Evolutionary conservation across 108 stramenopile species (phyloP).

Genomic region (Thalassiosira profunda): DNA sequence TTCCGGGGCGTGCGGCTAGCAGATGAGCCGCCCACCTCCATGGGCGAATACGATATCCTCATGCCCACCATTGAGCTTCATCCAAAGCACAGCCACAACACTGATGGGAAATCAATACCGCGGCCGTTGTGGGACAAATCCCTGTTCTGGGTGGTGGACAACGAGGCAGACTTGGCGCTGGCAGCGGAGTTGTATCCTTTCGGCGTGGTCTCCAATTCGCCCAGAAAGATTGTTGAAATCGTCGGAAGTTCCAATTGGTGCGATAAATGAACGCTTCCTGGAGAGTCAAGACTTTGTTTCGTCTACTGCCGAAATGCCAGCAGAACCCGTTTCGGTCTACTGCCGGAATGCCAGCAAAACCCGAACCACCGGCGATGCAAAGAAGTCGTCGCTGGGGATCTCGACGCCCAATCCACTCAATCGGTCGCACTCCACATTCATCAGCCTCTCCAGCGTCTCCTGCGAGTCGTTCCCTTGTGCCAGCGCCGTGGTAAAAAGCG

Average conservation of each 20-base stretch:
- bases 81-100: conserved; percentile 12
- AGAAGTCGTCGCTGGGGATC: conserved; percentile 50
- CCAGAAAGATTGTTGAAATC: neutral
- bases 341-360: neutral
- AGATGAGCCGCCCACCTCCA: neutral
- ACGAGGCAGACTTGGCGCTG: conserved; percentile 1
- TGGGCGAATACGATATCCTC: conserved; percentile 1
- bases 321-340: too few species aligned
- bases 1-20: conserved; percentile 16
- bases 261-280: too few species aligned
- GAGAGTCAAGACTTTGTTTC: too few species aligned
- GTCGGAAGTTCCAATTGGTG: neutral
- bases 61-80: conserved; percentile 35
- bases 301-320: too few species aligned
- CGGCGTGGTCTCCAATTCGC: conserved; percentile 20
- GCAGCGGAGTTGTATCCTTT: conserved; percentile 13
- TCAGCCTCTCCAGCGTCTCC: conserved; percentile 51
- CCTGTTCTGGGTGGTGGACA: conserved; percentile 26
- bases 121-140: conserved; percentile 7
- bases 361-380: conserved; percentile 48
- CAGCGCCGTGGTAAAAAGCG: conserved; percentile 60
- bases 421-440: conserved; percentile 49
- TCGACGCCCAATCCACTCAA: conserved; percentile 15
- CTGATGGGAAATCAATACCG: neutral
- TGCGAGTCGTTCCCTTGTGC: conserved; percentile 54